Conservation (phyloP, 2,329 filamentous ascomycete species). For the Coleophoma eucalyptorum region DNA sequence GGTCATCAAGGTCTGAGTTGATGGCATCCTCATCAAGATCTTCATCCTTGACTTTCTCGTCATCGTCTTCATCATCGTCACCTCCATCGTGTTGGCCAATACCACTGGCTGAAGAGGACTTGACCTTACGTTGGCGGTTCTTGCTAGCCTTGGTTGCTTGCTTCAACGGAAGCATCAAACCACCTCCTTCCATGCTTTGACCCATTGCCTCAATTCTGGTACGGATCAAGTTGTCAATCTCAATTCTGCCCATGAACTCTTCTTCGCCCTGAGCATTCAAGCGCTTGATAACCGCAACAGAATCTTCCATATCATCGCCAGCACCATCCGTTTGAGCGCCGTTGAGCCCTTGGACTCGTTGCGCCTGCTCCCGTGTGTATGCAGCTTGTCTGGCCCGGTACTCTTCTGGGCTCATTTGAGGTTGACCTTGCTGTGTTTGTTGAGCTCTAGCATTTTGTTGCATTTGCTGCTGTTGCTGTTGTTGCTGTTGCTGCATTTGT, state of each 20-base stretch:
- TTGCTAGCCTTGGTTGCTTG: conserved; percentile 30
- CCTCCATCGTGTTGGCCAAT: conserved; percentile 57
- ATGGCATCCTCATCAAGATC: conserved; percentile 89
- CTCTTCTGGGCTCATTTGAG: conserved; percentile 21
- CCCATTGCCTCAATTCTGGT: conserved; percentile 62
- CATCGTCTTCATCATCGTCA: conserved; percentile 56
- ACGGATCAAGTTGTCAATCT: conserved; percentile 68
- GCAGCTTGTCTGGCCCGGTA: conserved; percentile 26
- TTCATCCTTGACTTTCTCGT: conserved; percentile 52
- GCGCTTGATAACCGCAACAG: conserved; percentile 54
- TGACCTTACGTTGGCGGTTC: conserved; percentile 29
- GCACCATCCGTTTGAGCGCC: conserved; percentile 74
- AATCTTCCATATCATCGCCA: conserved; percentile 48
- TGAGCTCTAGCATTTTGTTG: conserved; percentile 8
- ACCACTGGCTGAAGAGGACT: conserved; percentile 8
- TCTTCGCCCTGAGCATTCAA: conserved; percentile 49
- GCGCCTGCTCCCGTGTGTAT: conserved; percentile 31
- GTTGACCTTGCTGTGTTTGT: conserved; percentile 6
- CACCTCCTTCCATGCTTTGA: conserved; percentile 68
- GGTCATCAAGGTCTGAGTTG: conserved; percentile 95
- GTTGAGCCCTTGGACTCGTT: conserved; percentile 30
- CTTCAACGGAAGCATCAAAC: conserved; percentile 68
- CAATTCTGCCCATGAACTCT: conserved; percentile 52
- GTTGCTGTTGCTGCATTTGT: conserved; percentile 26
- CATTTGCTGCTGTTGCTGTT: conserved; percentile 26